These are phyloP conservation scores for Thozetella sp. DNA, from an alignment of 495 filamentous ascomycete species.

Conservation along the genomic window DNA sequence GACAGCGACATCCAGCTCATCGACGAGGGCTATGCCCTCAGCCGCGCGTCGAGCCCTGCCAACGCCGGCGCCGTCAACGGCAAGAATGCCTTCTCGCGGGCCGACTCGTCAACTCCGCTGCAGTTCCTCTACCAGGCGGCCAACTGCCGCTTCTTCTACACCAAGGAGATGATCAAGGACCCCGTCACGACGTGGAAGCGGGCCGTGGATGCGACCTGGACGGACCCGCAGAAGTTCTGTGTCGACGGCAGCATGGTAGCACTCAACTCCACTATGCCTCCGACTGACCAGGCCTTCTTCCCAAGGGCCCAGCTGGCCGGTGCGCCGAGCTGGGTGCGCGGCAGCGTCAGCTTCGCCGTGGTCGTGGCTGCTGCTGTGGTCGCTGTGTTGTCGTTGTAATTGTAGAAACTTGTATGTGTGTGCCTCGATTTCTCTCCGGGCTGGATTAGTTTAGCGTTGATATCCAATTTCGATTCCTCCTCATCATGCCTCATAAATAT, in stretches of 20 bases:
- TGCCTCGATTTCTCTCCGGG: background rate
- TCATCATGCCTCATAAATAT: too few species aligned
- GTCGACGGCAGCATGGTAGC: constrained; percentile 15
- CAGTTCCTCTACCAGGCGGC: constrained; percentile 57
- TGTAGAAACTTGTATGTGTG: too few species aligned
- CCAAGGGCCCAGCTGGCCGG: background rate
- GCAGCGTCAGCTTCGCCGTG: background rate
- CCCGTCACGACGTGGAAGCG: constrained; percentile 45
- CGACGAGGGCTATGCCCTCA: constrained; percentile 19
- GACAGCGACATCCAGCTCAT: constrained; percentile 15
- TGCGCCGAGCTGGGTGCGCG: background rate
- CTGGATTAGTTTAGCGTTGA: background rate
- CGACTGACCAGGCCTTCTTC: constrained; percentile 13
- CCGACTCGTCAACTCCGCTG: constrained; percentile 35
- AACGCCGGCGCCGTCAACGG: constrained; percentile 27
- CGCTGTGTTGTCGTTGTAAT: background rate
- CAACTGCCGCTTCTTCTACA: constrained; percentile 58
- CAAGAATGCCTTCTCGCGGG: constrained; percentile 32
- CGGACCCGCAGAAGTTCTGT: constrained; percentile 27
- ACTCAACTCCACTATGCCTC: constrained; percentile 4
- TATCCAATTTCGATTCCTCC: background rate
- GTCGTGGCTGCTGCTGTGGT: background rate
- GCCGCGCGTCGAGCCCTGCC: constrained; percentile 8
- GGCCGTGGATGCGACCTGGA: constrained; percentile 72
- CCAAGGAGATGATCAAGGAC: constrained; percentile 39